phyloP scores from a whole-genome alignment of 2,329 filamentous ascomycete genomes.

The Paraphaeosphaeria sporulosa region DNA sequence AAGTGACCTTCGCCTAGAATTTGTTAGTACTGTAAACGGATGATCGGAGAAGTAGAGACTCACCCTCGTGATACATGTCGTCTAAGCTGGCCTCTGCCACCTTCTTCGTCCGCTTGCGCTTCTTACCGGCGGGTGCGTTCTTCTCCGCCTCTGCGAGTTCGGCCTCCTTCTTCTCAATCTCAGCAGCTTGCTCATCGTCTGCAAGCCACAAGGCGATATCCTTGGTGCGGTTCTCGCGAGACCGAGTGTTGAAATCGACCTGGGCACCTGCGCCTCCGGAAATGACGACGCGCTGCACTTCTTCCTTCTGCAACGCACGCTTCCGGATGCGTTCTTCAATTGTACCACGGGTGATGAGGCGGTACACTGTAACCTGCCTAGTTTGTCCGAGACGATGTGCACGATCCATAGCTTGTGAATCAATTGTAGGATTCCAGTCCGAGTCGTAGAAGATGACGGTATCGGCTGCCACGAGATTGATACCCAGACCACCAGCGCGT shows the following conservation, averaged over 20 bases:
- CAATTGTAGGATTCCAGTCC: slow-evolving; percentile 99
- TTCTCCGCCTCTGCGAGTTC: slow-evolving; percentile 75
- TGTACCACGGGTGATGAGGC: slow-evolving; percentile 93
- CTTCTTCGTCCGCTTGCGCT: slow-evolving; percentile 69
- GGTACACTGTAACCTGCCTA: slow-evolving; percentile 94
- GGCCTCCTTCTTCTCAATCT: slow-evolving; percentile 91
- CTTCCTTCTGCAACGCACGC: slow-evolving; percentile 95
- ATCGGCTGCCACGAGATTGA: slow-evolving; percentile 95
- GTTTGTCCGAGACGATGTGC: slow-evolving; percentile 98
- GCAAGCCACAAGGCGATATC: slow-evolving; percentile 99
- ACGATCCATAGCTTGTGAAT: slow-evolving; percentile 98
- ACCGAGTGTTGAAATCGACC: slow-evolving; percentile 95
- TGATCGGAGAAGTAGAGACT: slow-evolving; percentile 50
- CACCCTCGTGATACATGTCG: slow-evolving; percentile 99
- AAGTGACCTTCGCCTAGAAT: slow-evolving; percentile 89
- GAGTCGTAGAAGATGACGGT: slow-evolving; percentile 99
- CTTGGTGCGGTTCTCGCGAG: slow-evolving; percentile 90
- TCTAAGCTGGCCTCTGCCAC: slow-evolving; percentile 73
- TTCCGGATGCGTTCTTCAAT: slow-evolving; percentile 99
- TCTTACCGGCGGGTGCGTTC: slow-evolving; percentile 49
- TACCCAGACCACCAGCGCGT: slow-evolving; percentile 94
- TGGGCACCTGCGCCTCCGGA: slow-evolving; percentile 81
- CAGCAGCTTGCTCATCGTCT: slow-evolving; percentile 93
- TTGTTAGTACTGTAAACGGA: slow-evolving; percentile 32
- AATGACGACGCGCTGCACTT: slow-evolving; percentile 97